Percentiles rank a stretch among this genome's conserved stretches.
Conservation (phyloP, 495 filamentous ascomycete species). For the Cairneyella variabilis region DNA sequence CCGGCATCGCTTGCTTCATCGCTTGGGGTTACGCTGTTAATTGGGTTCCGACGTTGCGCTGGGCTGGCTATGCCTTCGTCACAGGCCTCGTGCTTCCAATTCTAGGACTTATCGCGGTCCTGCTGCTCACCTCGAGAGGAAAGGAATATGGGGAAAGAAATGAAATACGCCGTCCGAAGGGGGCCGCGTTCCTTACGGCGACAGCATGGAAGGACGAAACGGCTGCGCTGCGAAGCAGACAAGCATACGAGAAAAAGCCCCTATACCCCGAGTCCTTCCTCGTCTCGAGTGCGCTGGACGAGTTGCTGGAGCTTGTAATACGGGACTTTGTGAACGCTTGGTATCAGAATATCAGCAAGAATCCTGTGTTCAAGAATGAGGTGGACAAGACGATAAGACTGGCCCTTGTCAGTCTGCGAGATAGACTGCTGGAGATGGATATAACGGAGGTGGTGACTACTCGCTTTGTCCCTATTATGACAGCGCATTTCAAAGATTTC, state of each 20-base stretch:
- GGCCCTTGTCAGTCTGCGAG: slow-evolving; percentile 66
- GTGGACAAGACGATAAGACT: slow-evolving; percentile 75
- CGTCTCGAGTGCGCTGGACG: slow-evolving; percentile 78
- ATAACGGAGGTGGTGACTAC: slow-evolving; percentile 76
- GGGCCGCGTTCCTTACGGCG: slow-evolving; percentile 58
- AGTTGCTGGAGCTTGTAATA: slow-evolving; percentile 69
- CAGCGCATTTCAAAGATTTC: slow-evolving; percentile 86
- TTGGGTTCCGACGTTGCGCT: slow-evolving; percentile 77
- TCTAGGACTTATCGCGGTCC: slow-evolving; percentile 48
- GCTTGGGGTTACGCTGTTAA: slow-evolving; percentile 79
- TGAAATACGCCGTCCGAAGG: slow-evolving; percentile 37
- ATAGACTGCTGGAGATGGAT: slow-evolving; percentile 68
- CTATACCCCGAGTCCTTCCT: slow-evolving; percentile 76
- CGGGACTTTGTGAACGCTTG: slow-evolving; percentile 86
- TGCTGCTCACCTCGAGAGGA: slow-evolving; percentile 59
- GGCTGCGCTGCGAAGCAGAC: slow-evolving; percentile 49
- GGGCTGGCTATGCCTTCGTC: slow-evolving; percentile 73
- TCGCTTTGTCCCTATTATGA: slow-evolving; percentile 81
- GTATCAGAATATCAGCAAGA: slow-evolving; percentile 83
- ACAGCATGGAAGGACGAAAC: slow-evolving; percentile 66
- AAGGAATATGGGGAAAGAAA: slow-evolving; percentile 34
- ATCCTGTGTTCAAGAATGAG: slow-evolving; percentile 75
- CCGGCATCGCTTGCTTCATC: slow-evolving; percentile 68
- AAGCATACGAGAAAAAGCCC: slow-evolving; percentile 47
- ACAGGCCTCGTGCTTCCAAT: slow-evolving; percentile 56